Conservation (phyloP, 345 rosid genomes). For the Eucalyptus caleyi region DNA sequence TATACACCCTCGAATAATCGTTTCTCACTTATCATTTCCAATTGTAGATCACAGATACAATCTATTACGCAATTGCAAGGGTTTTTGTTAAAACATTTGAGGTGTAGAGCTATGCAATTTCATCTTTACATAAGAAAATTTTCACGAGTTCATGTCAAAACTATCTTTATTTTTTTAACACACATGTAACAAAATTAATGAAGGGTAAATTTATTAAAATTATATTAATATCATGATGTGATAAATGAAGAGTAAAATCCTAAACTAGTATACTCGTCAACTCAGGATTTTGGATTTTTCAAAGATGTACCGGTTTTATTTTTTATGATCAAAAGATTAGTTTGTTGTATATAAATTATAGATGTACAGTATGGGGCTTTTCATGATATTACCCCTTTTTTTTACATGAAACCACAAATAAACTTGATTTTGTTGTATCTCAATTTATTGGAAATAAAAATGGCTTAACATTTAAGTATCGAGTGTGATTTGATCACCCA, state of each 20-base stretch:
- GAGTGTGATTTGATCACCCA: background rate
- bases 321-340: too few species aligned
- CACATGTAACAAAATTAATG: too few species aligned
- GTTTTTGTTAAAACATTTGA: background rate
- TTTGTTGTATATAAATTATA: too few species aligned
- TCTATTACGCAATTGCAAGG: background rate
- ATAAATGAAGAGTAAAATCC: too few species aligned
- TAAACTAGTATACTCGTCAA: rapidly evolving
- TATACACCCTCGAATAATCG: too few species aligned
- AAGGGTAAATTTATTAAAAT: too few species aligned
- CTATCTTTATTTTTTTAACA: background rate
- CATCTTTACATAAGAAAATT: background rate
- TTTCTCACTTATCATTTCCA: background rate
- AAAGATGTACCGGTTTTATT: rapidly evolving
- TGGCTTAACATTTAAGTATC: background rate
- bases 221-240: too few species aligned
- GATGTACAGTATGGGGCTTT: too few species aligned
- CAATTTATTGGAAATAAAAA: background rate
- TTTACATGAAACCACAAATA: background rate
- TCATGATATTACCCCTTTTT: background rate
- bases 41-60: background rate
- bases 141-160: background rate
- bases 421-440: background rate
- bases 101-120: background rate
- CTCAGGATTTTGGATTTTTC: rapidly evolving